A percentile compares a stretch with the other conserved stretches of the same genome.
Evolutionary conservation across 2,329 filamentous ascomycete species (phyloP).

Genomic region (Massarina eburnea): DNA sequence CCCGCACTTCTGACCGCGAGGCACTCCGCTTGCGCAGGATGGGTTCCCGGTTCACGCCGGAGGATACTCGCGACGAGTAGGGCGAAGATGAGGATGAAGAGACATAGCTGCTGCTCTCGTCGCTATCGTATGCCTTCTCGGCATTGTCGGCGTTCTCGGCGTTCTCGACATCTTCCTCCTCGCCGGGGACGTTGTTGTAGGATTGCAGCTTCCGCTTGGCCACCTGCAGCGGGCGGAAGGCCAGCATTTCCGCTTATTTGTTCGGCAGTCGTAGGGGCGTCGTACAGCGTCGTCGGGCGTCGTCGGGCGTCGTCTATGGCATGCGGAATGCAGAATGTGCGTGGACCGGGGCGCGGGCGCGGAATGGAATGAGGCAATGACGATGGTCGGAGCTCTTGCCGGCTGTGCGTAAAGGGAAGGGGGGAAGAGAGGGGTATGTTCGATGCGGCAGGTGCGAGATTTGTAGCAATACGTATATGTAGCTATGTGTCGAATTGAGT

Average conservation of each 20-base stretch:
- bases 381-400: not conserved
- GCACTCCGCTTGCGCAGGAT: conserved; percentile 18
- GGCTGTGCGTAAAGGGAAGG: not conserved
- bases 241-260: conserved; percentile 29
- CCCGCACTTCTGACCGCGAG: conserved; percentile 33
- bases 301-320: conserved; percentile 4
- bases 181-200: conserved; percentile 31
- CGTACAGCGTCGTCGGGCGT: too few relatives aligned
- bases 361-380: conserved; percentile 6
- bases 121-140: conserved; percentile 45
- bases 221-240: conserved; percentile 40
- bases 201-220: conserved; percentile 40
- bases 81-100: conserved; percentile 48
- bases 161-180: conserved; percentile 35
- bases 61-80: conserved; percentile 56
- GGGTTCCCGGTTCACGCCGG: conserved; percentile 32
- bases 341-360: not conserved
- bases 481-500: too few relatives aligned
- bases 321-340: conserved; percentile 6
- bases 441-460: too few relatives aligned
- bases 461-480: too few relatives aligned
- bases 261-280: too few relatives aligned
- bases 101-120: conserved; percentile 31
- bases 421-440: not conserved
- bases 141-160: conserved; percentile 33